Evolutionary conservation across 805 yeast genomes (phyloP), one percentile per base, ranked within the genome.

Genomic region (Candida incommunis): DNA sequence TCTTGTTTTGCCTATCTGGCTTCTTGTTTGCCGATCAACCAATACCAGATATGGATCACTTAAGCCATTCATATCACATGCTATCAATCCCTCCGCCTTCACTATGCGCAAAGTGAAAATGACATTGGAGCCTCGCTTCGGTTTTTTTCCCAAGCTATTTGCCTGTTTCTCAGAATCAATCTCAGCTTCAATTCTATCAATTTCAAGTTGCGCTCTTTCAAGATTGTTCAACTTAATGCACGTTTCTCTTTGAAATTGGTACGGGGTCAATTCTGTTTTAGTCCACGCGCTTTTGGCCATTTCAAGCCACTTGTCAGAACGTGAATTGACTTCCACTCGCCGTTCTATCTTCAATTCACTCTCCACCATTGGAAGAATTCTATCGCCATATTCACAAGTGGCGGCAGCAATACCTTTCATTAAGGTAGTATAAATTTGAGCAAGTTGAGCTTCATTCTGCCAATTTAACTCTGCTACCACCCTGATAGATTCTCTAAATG

Each of bases 221-320:
- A 86, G 55, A 54, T 86, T 77, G 59, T 82, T 83, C 48, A 85
- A 64, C n/a, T 81, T 77, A n/a, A 82, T 75, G 61, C 94, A 84
- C 0, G 87, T 78, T 44, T 71, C 68, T 3, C 69, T 64, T 47
- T 70, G 67, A 63, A 81, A 81, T 40, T 73, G 70, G 54, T 69
- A 78, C 0, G 87, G 80, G 37, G 37, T 31, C 18, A 31, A 18
- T 18, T 31, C 37, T 9, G 37, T 31, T 31, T 31, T 31, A 5
- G 37, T 5, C 37, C 37, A 31, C 37, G 18, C 37, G n/a, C 57
- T 64, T 25, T 59, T 61, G 1, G 68, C 63, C 47, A 56, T 53
- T 1, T 64, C 49, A 15, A 64, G 56, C 61, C 63, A 62, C 34
- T 62, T 60, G 23, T 64, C 66, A 35, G 37, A 31, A 9, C 37